Percentiles rank a stretch among this genome's conserved stretches.
Conservation (phyloP, 1,284 basidiomycete species). For the Rhodotorula sp. region DNA sequence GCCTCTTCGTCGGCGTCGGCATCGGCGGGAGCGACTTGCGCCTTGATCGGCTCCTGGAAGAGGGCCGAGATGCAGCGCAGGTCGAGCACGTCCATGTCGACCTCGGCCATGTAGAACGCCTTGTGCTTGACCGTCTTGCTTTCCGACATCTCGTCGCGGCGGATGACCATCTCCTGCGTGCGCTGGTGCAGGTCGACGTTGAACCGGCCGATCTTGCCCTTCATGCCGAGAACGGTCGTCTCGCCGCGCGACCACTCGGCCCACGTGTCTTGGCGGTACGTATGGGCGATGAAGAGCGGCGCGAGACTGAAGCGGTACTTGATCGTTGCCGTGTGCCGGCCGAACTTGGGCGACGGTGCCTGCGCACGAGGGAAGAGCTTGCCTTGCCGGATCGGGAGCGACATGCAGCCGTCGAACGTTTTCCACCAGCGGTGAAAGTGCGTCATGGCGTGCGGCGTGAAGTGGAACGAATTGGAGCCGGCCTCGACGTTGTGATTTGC, state of each 20-base stretch:
- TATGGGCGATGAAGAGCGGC: constrained; percentile 81
- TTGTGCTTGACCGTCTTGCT: constrained; percentile 70
- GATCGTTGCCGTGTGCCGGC: constrained; percentile 82
- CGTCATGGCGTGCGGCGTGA: constrained; percentile 81
- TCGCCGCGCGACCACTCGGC: constrained; percentile 76
- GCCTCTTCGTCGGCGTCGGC: constrained; percentile 33
- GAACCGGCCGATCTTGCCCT: constrained; percentile 77
- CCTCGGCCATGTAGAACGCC: constrained; percentile 88
- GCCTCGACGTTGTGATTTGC: constrained; percentile 24
- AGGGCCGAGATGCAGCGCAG: constrained; percentile 75
- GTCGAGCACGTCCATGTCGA: constrained; percentile 75
- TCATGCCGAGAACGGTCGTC: constrained; percentile 77
- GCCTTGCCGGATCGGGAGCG: constrained; percentile 85
- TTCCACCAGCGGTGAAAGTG: constrained; percentile 93
- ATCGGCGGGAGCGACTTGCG: constrained; percentile 43
- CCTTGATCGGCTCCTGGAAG: constrained; percentile 70
- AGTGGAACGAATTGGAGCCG: constrained; percentile 75
- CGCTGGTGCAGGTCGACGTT: constrained; percentile 91
- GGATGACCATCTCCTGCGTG: constrained; percentile 65
- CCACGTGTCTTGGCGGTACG: constrained; percentile 76
- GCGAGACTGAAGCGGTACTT: constrained; percentile 85
- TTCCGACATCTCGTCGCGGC: constrained; percentile 45
- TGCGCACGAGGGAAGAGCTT: constrained; percentile 71
- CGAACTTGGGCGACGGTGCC: constrained; percentile 81
- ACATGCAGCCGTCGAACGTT: constrained; percentile 76